phyloP scores from a whole-genome alignment of 306 rosid genomes.

The Dryas drummondii region DNA sequence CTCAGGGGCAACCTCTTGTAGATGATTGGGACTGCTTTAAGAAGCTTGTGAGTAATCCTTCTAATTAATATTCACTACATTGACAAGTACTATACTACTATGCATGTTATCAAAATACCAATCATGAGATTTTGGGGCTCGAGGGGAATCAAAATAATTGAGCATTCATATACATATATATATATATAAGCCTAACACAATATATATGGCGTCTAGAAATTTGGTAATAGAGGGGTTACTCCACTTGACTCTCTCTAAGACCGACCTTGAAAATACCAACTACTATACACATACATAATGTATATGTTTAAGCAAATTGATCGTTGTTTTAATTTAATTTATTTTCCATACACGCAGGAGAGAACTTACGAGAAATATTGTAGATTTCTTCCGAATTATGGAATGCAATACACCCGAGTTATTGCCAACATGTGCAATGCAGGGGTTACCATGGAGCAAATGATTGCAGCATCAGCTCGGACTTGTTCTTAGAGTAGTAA shows the following conservation, averaged over 20 bases:
- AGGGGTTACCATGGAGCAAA: conserved; percentile 24
- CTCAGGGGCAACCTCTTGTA: conserved; percentile 43
- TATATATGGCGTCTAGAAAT: too few species aligned
- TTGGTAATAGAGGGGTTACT: too few species aligned
- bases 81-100: too few species aligned
- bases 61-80: too few species aligned
- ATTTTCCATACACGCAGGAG: conserved; percentile 19
- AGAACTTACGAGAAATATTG: conserved; percentile 35
- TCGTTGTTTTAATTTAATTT: neutral
- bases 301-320: too few species aligned
- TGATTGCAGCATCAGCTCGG: conserved; percentile 30
- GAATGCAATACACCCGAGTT: conserved; percentile 37
- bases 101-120: too few species aligned
- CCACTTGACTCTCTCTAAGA: too few species aligned
- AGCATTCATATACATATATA: too few species aligned
- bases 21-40: conserved; percentile 65
- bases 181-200: neutral
- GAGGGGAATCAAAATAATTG: too few species aligned
- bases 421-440: conserved; percentile 51
- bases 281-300: too few species aligned
- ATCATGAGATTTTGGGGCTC: too few species aligned
- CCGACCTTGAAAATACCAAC: too few species aligned
- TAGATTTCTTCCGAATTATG: conserved; percentile 35
- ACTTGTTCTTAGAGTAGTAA: conserved; percentile 26
- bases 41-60: conserved; percentile 35